These are phyloP conservation scores for Choanephora cucurbitarum DNA, from an alignment of 371 early-diverging fungal species.

Conservation along the genomic window DNA sequence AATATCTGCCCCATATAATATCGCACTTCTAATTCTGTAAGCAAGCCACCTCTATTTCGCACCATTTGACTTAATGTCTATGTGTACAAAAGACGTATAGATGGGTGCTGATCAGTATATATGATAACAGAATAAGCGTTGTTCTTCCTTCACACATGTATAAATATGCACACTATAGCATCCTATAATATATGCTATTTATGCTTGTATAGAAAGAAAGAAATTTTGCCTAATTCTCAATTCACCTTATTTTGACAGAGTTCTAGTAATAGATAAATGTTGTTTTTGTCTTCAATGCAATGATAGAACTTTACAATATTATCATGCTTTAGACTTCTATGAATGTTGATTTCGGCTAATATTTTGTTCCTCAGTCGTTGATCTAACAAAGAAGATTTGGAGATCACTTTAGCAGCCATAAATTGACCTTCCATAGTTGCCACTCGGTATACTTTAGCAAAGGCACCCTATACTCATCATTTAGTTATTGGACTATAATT, in stretches of 20 bases:
- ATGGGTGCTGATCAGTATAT: neutral
- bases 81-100: neutral
- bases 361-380: conserved; percentile 71
- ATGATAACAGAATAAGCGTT: too few relatives aligned
- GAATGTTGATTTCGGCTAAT: conserved; percentile 89
- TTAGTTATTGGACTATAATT: too few relatives aligned
- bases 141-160: too few relatives aligned
- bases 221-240: too few relatives aligned
- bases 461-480: conserved; percentile 81
- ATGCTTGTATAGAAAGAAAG: too few relatives aligned
- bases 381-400: conserved; percentile 59
- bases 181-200: too few relatives aligned
- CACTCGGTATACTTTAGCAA: conserved; percentile 86
- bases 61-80: conserved; percentile 86
- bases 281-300: conserved; percentile 86
- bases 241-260: conserved; percentile 87
- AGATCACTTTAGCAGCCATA: conserved; percentile 83
- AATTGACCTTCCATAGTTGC: conserved; percentile 35
- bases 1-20: conserved; percentile 88
- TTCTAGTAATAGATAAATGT: conserved; percentile 95
- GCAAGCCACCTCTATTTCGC: conserved; percentile 62
- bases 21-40: conserved; percentile 91
- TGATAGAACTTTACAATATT: conserved; percentile 86
- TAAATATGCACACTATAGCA: too few relatives aligned
- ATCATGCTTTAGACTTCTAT: conserved; percentile 74